phyloP scores from a whole-genome alignment of 768 basidiomycete species.

The Mycena polygramma region DNA sequence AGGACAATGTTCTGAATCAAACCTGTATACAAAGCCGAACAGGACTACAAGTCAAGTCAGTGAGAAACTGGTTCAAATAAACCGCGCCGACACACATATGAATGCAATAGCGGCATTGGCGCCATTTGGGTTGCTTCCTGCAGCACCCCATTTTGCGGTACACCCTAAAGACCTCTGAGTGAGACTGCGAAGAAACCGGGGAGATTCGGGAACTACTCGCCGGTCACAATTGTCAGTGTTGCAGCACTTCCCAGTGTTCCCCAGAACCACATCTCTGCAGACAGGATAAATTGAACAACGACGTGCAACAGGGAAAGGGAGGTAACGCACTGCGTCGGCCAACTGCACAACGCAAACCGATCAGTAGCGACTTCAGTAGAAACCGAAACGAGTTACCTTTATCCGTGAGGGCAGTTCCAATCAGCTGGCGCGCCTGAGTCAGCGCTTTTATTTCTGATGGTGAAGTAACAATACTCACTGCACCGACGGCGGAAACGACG shows the following conservation, averaged over 20 bases:
- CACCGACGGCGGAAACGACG: constrained; percentile 41
- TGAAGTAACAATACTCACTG: constrained; percentile 23
- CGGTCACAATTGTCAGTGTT: constrained; percentile 41
- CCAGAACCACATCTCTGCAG: constrained; percentile 44
- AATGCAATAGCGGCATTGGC: constrained; percentile 45
- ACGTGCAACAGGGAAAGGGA: neutral
- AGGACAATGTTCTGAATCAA: neutral
- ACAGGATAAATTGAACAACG: neutral
- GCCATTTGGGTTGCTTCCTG: constrained; percentile 35
- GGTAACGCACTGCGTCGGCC: constrained; percentile 39
- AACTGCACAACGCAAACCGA: constrained; percentile 24
- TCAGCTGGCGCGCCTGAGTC: constrained; percentile 3
- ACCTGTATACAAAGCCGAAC: constrained; percentile 55
- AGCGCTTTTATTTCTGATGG: neutral
- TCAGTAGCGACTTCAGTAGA: neutral
- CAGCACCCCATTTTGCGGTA: constrained; percentile 41
- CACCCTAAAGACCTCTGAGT: constrained; percentile 28
- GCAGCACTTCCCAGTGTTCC: constrained; percentile 40
- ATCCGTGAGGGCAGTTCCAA: constrained; percentile 28
- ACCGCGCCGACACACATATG: constrained; percentile 36
- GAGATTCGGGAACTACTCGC: constrained; percentile 7
- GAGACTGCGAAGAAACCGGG: neutral
- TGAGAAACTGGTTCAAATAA: neutral
- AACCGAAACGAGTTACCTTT: constrained; percentile 12
- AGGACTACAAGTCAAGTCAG: constrained; percentile 47